Evolutionary conservation across 495 filamentous ascomycete genomes (phyloP), one percentile per base, ranked within the genome.

Genomic region (Annulohypoxylon moriforme): DNA sequence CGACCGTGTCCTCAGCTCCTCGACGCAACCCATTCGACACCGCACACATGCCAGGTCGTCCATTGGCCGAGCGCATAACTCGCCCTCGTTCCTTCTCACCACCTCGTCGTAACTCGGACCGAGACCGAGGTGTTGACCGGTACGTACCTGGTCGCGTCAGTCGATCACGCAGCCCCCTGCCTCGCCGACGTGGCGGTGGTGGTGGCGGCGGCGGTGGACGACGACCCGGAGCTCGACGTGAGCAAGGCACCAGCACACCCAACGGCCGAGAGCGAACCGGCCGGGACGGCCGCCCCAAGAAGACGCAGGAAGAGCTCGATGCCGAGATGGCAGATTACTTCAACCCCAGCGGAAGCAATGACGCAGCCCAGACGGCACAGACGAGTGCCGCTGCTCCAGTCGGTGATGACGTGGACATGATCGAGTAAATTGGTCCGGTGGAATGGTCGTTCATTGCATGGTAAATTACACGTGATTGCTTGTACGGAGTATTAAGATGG

Each of bases 321-420:
- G 90, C 91, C 36, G 95, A 98, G 82, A 98, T 98, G 95, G 94
- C 89, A 34, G 93, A 97, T 75, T 98, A 98, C 80, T 98, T 92
- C 84, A 85, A 80, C 31, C 85, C 86, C 36, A 77, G 78, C 25
- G 76, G 80, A 18, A 81, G 79, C 22, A 78, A 73, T 14, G 74
- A 49, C 8, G 56, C 50, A 3, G 71, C 69, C n/a, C 62, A 56
- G n/a, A 70, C 67, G 24, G 72, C 72, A 50, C 69, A 72, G 55
- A 53, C 60, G 16, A 58, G 71, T 56, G 38, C 77, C 34, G 56
- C 59, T 50, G 72, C 73, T 47, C 72, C 65, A 24, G 68, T 53
- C 31, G 60, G 10, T 4, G 78, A 73, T 52, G 81, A 83, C 70
- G 62, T 81, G 46, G 81, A 81, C 53, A 83, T 83, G 81, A 78